Evolutionary conservation across 2,329 filamentous ascomycete genomes (phyloP).

Genomic region (Helicocarpus griseus): DNA sequence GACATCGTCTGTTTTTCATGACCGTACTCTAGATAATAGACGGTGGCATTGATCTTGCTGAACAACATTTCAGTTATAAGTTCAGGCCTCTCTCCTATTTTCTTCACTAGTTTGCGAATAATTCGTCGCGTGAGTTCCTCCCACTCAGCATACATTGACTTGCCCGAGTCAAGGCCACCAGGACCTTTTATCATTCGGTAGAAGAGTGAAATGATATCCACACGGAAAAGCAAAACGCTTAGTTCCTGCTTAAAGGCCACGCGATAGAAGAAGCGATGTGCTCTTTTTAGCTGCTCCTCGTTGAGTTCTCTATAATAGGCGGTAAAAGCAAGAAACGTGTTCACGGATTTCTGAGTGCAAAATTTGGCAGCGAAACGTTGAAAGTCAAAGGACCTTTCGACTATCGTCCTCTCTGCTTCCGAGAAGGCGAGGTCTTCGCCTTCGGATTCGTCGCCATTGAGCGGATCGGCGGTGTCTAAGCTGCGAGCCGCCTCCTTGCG

Average conservation of each 20-base stretch:
- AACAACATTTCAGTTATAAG: conserved; percentile 88
- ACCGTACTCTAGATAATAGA: conserved; percentile 83
- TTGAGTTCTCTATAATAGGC: conserved; percentile 73
- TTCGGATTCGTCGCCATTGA: conserved; percentile 52
- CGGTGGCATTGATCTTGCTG: conserved; percentile 74
- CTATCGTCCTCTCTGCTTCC: conserved; percentile 59
- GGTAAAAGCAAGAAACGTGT: conserved; percentile 77
- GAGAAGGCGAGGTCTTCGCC: conserved; percentile 58
- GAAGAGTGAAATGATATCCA: conserved; percentile 82
- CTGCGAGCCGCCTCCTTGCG: conserved; percentile 43
- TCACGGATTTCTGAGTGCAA: conserved; percentile 70
- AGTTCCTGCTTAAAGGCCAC: conserved; percentile 92
- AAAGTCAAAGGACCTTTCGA: conserved; percentile 92
- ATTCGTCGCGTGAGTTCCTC: conserved; percentile 80
- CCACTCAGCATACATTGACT: conserved; percentile 73
- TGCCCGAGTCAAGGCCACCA: conserved; percentile 58
- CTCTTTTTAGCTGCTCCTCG: conserved; percentile 73
- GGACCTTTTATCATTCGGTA: conserved; percentile 89
- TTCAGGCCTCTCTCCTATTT: conserved; percentile 75
- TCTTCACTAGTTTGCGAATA: conserved; percentile 69
- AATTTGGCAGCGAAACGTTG: conserved; percentile 72
- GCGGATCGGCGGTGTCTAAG: conserved; percentile 40
- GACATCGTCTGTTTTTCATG: conserved; percentile 67
- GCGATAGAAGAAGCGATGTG: conserved; percentile 88
- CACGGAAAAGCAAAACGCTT: conserved; percentile 75